Evolutionary conservation across 2,329 filamentous ascomycete genomes (phyloP), one percentile per base, ranked within the genome.

Genomic region (Cytospora piceae): DNA sequence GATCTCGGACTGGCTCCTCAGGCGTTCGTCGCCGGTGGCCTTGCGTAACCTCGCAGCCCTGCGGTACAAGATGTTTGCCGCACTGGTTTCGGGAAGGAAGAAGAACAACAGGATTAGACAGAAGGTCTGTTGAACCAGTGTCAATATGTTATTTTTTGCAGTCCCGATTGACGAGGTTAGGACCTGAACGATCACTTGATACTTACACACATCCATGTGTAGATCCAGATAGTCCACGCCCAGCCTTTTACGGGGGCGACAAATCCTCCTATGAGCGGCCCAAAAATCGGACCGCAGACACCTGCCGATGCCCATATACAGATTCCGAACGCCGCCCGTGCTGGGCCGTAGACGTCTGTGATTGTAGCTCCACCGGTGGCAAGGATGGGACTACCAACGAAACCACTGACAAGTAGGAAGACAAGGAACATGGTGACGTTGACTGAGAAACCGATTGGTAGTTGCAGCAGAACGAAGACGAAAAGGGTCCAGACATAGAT

Each of bases 381-480:
- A 3, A 63, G 54, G 17, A 34, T 42, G 1, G 61, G 53, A 17
- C 53, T 58, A 3, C 54, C 61, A 17, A 24, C 49, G 42, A 58
- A 63, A 31, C 61, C 61, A 6, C 37, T 63, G 12, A 63, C 27
- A 1, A 34, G 51, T 27, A 54, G 29, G 17, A 63, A 58, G 39
- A 58, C 31, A 12, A 63, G 42, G n/a, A 63, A 63, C 8, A 58
- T 39, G 31, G 37, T 17, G 14, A 63, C 11, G 11, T 58, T 59
- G 31, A 37, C 31, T 20, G 54, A 34, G 22, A 63, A 32, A 12
- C 53, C 61, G 54, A 32, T 49, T 5, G 53, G 53, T 15, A 64
- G 7, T n/a, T 58, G 37, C 4, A 64, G 51, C 1, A 77, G 7
- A 15, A 52, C 31, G 31, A 64, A 64, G 29, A 29, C 54, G 17